Evolutionary conservation across 1,284 basidiomycete genomes (phyloP).

Genomic region (Ustilago bromivora): DNA sequence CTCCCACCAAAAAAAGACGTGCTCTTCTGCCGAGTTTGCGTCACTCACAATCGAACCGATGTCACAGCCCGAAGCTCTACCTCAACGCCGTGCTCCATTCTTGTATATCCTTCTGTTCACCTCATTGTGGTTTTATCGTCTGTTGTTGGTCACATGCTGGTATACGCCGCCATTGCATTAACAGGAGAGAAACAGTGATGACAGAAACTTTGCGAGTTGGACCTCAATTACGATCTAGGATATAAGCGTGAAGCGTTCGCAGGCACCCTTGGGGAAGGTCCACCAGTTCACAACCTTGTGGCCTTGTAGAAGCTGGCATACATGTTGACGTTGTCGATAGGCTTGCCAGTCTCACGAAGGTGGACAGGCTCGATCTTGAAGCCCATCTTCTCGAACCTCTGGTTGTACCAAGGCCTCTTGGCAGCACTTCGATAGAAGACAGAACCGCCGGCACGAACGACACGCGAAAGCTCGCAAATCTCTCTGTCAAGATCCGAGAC

Average conservation of each 20-base stretch:
- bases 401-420: constrained; percentile 80
- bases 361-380: constrained; percentile 64
- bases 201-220: not conserved
- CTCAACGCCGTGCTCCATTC: not conserved
- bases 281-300: constrained; percentile 51
- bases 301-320: constrained; percentile 71
- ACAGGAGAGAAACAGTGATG: not conserved
- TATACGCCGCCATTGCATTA: not conserved
- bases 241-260: not conserved
- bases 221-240: too few relatives aligned
- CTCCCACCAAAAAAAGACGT: constrained; percentile 17
- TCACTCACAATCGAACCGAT: constrained; percentile 8
- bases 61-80: not conserved
- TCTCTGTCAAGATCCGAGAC: constrained; percentile 76
- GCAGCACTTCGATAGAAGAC: constrained; percentile 81
- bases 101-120: not conserved
- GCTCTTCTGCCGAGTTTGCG: constrained; percentile 32
- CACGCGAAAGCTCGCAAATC: constrained; percentile 76
- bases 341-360: constrained; percentile 67
- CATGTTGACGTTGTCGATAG: constrained; percentile 79
- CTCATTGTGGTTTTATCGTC: not conserved
- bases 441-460: constrained; percentile 76
- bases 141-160: not conserved
- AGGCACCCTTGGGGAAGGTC: not conserved
- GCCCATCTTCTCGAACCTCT: constrained; percentile 73